Conservation (phyloP, 1,284 basidiomycete genomes). For the Blastosporella zonata region DNA sequence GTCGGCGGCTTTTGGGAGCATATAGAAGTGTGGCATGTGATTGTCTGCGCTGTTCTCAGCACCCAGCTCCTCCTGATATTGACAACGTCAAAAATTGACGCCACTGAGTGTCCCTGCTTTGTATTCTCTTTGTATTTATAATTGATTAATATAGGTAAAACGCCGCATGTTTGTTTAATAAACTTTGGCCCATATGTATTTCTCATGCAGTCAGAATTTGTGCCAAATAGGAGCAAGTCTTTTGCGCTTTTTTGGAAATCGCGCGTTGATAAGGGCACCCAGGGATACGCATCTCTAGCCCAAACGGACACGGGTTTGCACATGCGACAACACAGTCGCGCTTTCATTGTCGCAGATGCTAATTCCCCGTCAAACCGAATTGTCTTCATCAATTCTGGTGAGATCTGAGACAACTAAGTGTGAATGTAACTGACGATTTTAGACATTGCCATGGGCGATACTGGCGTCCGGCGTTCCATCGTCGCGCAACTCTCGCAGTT, state of each 20-base stretch:
- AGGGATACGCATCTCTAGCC: constrained; percentile 71
- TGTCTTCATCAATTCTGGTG: constrained; percentile 76
- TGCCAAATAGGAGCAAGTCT: too few species aligned
- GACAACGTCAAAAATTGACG: too few species aligned
- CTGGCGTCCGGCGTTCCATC: constrained; percentile 70
- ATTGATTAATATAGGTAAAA: too few species aligned
- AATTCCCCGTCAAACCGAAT: constrained; percentile 54
- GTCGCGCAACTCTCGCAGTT: constrained; percentile 52
- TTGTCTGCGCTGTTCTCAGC: too few species aligned
- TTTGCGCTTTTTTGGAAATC: neutral
- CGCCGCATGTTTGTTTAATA: too few species aligned
- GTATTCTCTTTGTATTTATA: too few species aligned
- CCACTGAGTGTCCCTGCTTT: too few species aligned
- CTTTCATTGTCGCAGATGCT: constrained; percentile 72
- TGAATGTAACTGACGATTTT: too few species aligned
- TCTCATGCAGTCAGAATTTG: too few species aligned
- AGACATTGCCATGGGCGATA: constrained; percentile 82
- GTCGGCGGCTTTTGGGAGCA: neutral
- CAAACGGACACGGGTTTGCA: constrained; percentile 79
- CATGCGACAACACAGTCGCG: constrained; percentile 76
- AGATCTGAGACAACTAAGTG: neutral
- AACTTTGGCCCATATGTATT: too few species aligned
- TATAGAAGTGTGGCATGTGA: too few species aligned
- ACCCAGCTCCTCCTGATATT: too few species aligned
- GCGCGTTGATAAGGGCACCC: constrained; percentile 3